Evolutionary conservation across 2,329 filamentous ascomycete species (phyloP), one percentile per base, ranked within the genome.

Genomic region (Fusarium robinianum): DNA sequence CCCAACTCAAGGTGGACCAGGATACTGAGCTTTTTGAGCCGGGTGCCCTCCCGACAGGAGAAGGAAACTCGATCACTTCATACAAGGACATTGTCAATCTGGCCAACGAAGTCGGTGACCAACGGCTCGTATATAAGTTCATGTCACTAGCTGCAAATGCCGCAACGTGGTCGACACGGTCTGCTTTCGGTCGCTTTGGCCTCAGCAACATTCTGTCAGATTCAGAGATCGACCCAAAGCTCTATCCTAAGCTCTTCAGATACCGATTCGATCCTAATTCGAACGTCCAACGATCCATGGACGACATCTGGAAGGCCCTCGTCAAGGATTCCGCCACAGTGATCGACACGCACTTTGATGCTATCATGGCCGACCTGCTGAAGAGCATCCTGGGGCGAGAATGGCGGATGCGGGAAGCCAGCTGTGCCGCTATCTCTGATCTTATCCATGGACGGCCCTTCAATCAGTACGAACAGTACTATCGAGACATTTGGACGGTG

Each of bases 121-220:
- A 94, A 46, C 91, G 88, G 57, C 75, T 99, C n/a, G 88, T 97
- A 1, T 99, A 99, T 73, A 90, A 91, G 49, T 97, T 99, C 71
- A 99, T 99, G 94, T 92, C 91, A 1, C 78, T 99, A 56, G 94
- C 94, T 3, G 90, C 90, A 2, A 96, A 96, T 62, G 95, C 95
- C 33, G 90, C 91, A 1, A 95, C 95, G 11, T 99, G 94, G 94
- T 92, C 90, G 2, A 95, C 90, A n/a, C 83, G 94, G 36, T 95
- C 94, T 1, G 94, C 94, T 0, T 97, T 99, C 68, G 94, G 94
- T 3, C 81, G 90, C 8, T 96, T 97, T 56, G 94, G 94, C 0
- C 78, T 99, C 35, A 95, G 90, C 66, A 94, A 81, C 55, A 92
- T 99, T 49, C 80, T 99, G 33, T 94, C 90, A 0, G 90, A 95